Base-by-base conservation (phyloP, 2,329 filamentous ascomycete species). In the Beauveria caledonica region DNA sequence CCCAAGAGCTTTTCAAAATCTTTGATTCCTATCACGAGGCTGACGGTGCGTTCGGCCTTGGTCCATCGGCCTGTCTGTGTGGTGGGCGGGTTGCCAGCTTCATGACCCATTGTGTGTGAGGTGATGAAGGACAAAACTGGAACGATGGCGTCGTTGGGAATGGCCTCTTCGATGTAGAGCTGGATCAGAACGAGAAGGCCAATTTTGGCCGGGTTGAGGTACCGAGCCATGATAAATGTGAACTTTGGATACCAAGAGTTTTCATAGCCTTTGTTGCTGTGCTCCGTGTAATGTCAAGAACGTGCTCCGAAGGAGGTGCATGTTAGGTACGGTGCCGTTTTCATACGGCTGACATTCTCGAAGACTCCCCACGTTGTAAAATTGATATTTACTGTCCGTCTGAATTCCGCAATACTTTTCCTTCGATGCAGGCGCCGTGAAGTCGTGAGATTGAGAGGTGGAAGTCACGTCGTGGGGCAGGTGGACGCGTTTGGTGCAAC, bases 191-290 rank as follows among this genome's bases (percentile, higher is more conserved):
- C 84, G 60, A 97, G 81, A 25, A 97, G 80, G 68, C 88, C 87
- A 66, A 97, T 83, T 71, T 94, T 96, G 66, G 90, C 87, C 13
- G 93, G 90, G n/a, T 90, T 96, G 50, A 97, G 81, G 72, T 88
- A 96, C 61, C 89, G 88, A 67, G 87, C 83, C 87, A 93, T 95
- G 57, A 15, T n/a, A 11, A 40, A n/a, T 19, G 17, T 45, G 19
- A 13, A 19, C 8, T 21, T 42, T 17, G n/a, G 10, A 9, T 17
- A 36, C 9, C 21, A 25, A 23, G 8, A 5, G 17, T 27, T 6
- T 25, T 7, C 11, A 15, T 8, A 17, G 27, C 27, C 27, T 40
- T 29, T 17, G 17, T 42, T 23, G 23, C 33, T 36, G 23, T 17
- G 33, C 42, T 13, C 10, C 1, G 29, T 40, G 45, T 39, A 33